Evolutionary conservation across 139 green algal genomes (phyloP), one percentile per base, ranked within the genome.

Genomic region (Picochlorum sp.): DNA sequence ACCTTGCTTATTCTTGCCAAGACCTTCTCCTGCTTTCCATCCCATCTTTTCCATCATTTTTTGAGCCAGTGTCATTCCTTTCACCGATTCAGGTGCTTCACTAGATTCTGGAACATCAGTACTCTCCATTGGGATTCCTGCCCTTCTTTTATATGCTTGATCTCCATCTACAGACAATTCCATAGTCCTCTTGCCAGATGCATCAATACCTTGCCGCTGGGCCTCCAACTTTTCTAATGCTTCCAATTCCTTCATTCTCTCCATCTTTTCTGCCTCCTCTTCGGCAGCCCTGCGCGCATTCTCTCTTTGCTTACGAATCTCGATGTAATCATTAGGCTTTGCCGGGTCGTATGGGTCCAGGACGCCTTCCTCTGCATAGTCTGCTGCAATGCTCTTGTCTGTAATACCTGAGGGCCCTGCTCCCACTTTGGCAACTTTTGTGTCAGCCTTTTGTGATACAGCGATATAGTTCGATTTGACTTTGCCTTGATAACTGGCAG

Each of bases 21-120:
- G 69, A 1, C 84, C 81, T 61, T 89, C 66, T 39, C 90, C 90
- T 57, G 91, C 85, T 26, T 81, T 82, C 91, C 91, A 98, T 3
- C 91, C 91, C 89, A 96, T 97, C 73, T 95, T 96, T 67, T 87
- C 68, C 75, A 98, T 85, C 78, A 98, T 83, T 32, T 78, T 81
- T 77, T 95, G 73, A 12, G 87, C 55, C 28, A 65, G 55, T 7
- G 50, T 43, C 64, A 76, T 75, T 25, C 58, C 69, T 55, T 71
- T 76, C 22, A 26, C 57, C 0, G 39, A 4, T n/a, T 26, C 39
- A 1, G 50, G 62, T 18, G 41, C 64, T 44, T n/a, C 47, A 50
- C 10, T 39, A 0, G 22, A 25, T 16, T 33, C 47, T 54, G 10
- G 20, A 13, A 24, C 14, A 47, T 16, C 39, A 45, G 44, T 41